A percentile compares a stretch with the other conserved stretches of the same genome.
phyloP scores from a whole-genome alignment of 139 green algal genomes.

The Astrephomene gubernaculifera region DNA sequence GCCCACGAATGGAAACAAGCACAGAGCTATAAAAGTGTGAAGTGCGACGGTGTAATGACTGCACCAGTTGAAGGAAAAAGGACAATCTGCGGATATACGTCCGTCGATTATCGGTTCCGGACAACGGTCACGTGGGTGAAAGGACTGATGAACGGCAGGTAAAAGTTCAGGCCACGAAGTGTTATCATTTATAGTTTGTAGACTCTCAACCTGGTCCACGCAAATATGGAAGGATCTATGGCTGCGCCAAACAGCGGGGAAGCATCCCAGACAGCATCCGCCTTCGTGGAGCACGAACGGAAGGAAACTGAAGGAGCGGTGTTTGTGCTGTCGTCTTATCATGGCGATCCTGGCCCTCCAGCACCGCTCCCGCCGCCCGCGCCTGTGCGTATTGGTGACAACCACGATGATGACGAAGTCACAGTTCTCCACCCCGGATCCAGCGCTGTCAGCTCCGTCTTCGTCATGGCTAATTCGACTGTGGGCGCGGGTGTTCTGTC shows the following conservation, averaged over 20 bases:
- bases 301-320: not conserved
- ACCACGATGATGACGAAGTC: not conserved
- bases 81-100: too few relatives aligned
- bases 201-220: too few relatives aligned
- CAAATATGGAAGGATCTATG: too few relatives aligned
- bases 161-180: too few relatives aligned
- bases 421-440: not conserved
- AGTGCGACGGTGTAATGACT: too few relatives aligned
- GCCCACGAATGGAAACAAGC: too few relatives aligned
- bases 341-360: not conserved
- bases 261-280: not conserved
- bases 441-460: slow-evolving; percentile 7
- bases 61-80: too few relatives aligned
- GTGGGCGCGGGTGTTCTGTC: slow-evolving; percentile 82
- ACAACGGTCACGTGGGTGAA: too few relatives aligned
- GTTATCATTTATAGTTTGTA: too few relatives aligned
- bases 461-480: slow-evolving; percentile 61
- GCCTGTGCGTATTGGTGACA: not conserved
- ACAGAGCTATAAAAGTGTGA: too few relatives aligned
- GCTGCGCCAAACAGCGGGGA: not conserved
- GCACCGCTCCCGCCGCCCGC: not conserved
- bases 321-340: slow-evolving; percentile 7
- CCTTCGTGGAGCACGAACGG: slow-evolving; percentile 5
- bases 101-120: too few relatives aligned
- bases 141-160: too few relatives aligned